Conservation (phyloP, 768 basidiomycete species). For the Agrocybe praecox region DNA sequence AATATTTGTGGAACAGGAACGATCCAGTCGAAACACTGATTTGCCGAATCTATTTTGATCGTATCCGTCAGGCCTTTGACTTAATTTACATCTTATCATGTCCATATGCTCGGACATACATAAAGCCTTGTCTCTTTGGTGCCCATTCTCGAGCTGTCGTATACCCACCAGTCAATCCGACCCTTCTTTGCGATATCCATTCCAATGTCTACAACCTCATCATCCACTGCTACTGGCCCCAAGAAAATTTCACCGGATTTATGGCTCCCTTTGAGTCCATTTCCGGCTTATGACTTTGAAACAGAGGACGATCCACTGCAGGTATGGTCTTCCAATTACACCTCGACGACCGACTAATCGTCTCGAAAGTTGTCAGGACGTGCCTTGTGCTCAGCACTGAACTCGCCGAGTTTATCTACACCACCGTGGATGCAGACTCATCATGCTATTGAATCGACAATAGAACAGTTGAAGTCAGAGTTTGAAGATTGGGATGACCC, state of each 20-base stretch:
- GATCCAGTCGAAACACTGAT: neutral
- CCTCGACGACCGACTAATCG: neutral
- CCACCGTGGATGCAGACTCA: constrained; percentile 16
- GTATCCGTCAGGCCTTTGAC: neutral
- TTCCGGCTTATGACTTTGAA: constrained; percentile 14
- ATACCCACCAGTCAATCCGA: neutral
- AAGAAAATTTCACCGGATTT: constrained; percentile 14
- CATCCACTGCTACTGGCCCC: constrained; percentile 16
- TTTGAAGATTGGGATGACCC: constrained; percentile 25
- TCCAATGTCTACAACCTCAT: constrained; percentile 12
- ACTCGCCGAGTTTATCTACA: constrained; percentile 12
- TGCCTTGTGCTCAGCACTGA: constrained; percentile 5
- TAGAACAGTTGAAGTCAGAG: constrained; percentile 12
- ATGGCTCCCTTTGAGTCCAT: constrained; percentile 17
- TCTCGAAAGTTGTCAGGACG: constrained; percentile 4
- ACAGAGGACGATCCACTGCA: constrained; percentile 17
- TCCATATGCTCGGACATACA: neutral
- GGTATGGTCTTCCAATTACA: constrained; percentile 3
- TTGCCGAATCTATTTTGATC: neutral
- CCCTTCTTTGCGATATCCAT: constrained; percentile 11
- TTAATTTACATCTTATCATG: constrained; percentile 1
- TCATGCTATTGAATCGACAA: constrained; percentile 4
- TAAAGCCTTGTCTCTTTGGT: neutral
- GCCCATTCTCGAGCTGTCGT: neutral
- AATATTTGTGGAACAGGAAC: neutral